phyloP scores from a whole-genome alignment of 176 grass and related monocot genomes.

The Areca catechu region DNA sequence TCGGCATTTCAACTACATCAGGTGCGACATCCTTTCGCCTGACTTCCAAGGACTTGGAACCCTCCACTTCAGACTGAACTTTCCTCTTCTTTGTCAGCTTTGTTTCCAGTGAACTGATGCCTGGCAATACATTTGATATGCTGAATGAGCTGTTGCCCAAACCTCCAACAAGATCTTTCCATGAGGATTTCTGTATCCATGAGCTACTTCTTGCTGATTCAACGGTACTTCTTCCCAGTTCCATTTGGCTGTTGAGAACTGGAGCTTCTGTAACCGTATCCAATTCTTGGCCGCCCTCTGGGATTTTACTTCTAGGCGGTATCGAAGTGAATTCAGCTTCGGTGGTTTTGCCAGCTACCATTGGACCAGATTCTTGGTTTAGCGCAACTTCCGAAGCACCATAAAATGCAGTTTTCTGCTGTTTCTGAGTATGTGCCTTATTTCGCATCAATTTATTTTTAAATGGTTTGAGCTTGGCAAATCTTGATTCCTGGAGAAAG shows the following conservation, averaged over 20 bases:
- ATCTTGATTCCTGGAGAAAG: conserved; percentile 28
- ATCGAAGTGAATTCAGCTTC: conserved; percentile 29
- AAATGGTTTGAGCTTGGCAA: conserved; percentile 15
- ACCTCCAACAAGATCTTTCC: conserved; percentile 66
- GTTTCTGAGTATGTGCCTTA: conserved; percentile 13
- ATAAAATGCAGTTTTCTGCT: conserved; percentile 22
- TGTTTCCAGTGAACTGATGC: conserved; percentile 21
- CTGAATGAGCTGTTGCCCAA: conserved; percentile 45
- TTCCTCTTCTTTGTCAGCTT: conserved; percentile 22
- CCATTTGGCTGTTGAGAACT: conserved; percentile 28
- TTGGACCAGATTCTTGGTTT: conserved; percentile 25
- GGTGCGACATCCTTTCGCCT: neutral
- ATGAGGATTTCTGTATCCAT: conserved; percentile 92
- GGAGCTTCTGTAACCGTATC: conserved; percentile 11
- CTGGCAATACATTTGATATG: conserved; percentile 38
- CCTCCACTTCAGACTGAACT: neutral
- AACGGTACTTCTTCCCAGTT: conserved; percentile 5
- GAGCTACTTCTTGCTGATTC: conserved; percentile 27
- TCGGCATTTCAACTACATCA: neutral
- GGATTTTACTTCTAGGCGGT: conserved; percentile 25
- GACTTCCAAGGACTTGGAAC: conserved; percentile 8
- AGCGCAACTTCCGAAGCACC: conserved; percentile 12
- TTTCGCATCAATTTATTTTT: conserved; percentile 17
- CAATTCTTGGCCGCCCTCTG: too few species aligned
- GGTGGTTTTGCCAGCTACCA: conserved; percentile 6